These are phyloP conservation scores for Penicillium psychrosexuale DNA, from an alignment of 2,329 filamentous ascomycete genomes.

Conservation along the genomic window DNA sequence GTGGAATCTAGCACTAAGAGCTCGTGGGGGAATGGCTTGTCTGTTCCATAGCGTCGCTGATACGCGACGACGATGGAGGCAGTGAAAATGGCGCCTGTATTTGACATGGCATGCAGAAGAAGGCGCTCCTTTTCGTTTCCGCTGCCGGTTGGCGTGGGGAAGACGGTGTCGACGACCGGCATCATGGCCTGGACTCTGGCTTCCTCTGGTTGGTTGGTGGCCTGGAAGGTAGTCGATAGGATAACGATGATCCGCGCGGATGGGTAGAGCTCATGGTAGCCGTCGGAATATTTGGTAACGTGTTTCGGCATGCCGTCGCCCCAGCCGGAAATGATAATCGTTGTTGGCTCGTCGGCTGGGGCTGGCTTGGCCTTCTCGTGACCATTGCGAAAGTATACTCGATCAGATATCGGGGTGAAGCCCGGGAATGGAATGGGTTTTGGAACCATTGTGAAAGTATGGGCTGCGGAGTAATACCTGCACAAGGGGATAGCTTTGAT, in stretches of 20 bases:
- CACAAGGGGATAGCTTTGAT: not conserved
- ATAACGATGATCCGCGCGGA: slow-evolving; percentile 51
- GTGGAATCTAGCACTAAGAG: slow-evolving; percentile 55
- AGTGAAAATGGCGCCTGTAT: slow-evolving; percentile 56
- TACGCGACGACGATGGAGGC: slow-evolving; percentile 52
- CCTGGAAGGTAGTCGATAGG: slow-evolving; percentile 51
- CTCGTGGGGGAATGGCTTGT: slow-evolving; percentile 46
- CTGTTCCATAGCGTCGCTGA: slow-evolving; percentile 29
- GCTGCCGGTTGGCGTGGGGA: slow-evolving; percentile 21
- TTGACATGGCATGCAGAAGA: slow-evolving; percentile 57
- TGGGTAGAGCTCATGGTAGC: slow-evolving; percentile 53
- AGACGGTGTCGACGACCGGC: slow-evolving; percentile 36
- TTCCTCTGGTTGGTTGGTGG: slow-evolving; percentile 46
- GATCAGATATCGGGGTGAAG: slow-evolving; percentile 49
- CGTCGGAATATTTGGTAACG: slow-evolving; percentile 55
- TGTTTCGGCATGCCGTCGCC: slow-evolving; percentile 56
- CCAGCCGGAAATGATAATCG: slow-evolving; percentile 54
- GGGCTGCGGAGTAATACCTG: not conserved
- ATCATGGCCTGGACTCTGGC: slow-evolving; percentile 48
- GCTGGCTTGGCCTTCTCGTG: slow-evolving; percentile 22
- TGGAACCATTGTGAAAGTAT: slow-evolving; percentile 15
- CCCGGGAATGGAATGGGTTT: slow-evolving; percentile 37
- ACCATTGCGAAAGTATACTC: slow-evolving; percentile 46
- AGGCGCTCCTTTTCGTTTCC: slow-evolving; percentile 33
- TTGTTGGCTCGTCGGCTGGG: slow-evolving; percentile 29